phyloP scores from a whole-genome alignment of 2,329 filamentous ascomycete species.

The Fusarium phyllophilum region DNA sequence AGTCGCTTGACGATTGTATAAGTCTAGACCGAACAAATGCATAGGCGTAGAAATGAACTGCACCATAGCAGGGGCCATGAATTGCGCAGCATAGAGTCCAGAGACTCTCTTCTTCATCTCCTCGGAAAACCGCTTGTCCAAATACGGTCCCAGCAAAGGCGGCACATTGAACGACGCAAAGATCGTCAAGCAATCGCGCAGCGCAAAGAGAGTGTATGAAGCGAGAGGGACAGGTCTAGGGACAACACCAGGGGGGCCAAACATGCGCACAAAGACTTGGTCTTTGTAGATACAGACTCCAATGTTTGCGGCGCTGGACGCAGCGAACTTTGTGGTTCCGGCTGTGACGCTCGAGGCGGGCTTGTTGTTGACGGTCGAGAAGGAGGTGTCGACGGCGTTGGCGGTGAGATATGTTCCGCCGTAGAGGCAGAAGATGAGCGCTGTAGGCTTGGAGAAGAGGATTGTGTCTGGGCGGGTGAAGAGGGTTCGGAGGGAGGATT shows the following conservation, averaged over 20 bases:
- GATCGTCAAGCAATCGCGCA: conserved; percentile 87
- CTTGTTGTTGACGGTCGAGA: conserved; percentile 69
- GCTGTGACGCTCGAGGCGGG: conserved; percentile 73
- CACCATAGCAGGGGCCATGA: conserved; percentile 79
- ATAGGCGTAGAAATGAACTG: conserved; percentile 85
- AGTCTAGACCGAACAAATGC: conserved; percentile 84
- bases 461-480: conserved; percentile 69
- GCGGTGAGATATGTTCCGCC: conserved; percentile 90
- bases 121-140: conserved; percentile 66
- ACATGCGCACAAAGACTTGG: conserved; percentile 83
- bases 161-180: conserved; percentile 94
- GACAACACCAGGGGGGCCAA: conserved; percentile 68
- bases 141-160: conserved; percentile 75
- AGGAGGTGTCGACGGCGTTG: conserved; percentile 84
- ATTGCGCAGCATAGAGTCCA: conserved; percentile 77
- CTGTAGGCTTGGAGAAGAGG: conserved; percentile 73
- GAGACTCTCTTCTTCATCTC: conserved; percentile 57
- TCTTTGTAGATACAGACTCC: conserved; percentile 91
- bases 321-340: conserved; percentile 82
- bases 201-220: conserved; percentile 81
- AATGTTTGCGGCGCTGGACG: conserved; percentile 85
- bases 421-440: conserved; percentile 79
- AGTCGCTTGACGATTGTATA: conserved; percentile 76
- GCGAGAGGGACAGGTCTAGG: conserved; percentile 71
- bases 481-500: conserved; percentile 65